Base-by-base conservation (phyloP, 192 early-diverging fungal species). In the Coemansia sp. region DNA sequence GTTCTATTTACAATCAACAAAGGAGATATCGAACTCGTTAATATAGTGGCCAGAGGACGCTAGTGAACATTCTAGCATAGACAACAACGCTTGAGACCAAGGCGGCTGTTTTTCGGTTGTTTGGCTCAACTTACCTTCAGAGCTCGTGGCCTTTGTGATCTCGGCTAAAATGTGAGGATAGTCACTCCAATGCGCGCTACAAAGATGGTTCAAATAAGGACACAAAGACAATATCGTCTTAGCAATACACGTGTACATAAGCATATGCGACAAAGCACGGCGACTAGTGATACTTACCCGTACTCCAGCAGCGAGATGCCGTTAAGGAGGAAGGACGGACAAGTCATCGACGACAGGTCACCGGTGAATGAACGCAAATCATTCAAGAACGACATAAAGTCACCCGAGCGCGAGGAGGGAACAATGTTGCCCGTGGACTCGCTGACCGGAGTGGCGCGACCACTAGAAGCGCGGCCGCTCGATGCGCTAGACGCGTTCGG, bases 301-400 rank as follows among this genome's bases (percentile, higher is more conserved):
- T 94, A 94, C 67, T 94, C 93, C 35, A 94, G 85, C 44, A 93
- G 75, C 66, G 91, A 93, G 59, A 87, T 87, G 61, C 90, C 90
- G 54, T 87, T 89, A 40, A 94, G 78, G 8, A 94, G 68, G 66
- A 93, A 94, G 42, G 90, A 88, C 51, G 93, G 93, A 72, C 91
- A 92, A 3, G 93, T 93, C 53, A 94, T 78, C 56, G 86, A 86
- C 9, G 90, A 92, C 31, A 94, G 83, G 63, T 94, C 93, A 46
- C 93, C 93, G 16, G 93, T 92, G 63, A 92, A 91, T 35, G 90
- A 88, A 35, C 90, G 87, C 24, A 94, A 70, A 19, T 87, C 88
- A 68, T 88, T 87, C 40, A 91, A 53, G 56, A 93, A 91, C 2
- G 85, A 85, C 42, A 85, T 79, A 70, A 93, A 86, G 41, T 85